Percentiles rank a stretch among this genome's conserved stretches.
Conservation (phyloP, 345 rosid species). For the Raphanus sativus region DNA sequence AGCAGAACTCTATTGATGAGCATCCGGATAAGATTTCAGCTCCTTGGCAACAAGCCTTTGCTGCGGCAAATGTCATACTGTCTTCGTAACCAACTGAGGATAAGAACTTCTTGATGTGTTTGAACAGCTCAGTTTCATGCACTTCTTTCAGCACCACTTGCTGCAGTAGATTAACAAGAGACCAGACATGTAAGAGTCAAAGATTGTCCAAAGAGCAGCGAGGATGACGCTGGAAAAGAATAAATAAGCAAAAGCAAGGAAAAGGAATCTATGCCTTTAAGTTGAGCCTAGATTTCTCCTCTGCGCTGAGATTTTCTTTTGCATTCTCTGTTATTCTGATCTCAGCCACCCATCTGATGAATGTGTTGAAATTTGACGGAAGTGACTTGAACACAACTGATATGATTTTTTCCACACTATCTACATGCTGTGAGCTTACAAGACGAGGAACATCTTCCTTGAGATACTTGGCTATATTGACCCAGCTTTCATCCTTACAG, state of each 20-base stretch:
- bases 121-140: conserved; percentile 47
- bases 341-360: conserved; percentile 90
- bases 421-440: conserved; percentile 58
- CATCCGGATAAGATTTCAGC: conserved; percentile 66
- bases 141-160: conserved; percentile 50
- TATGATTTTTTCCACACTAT: conserved; percentile 51
- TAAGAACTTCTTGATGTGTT: conserved; percentile 47
- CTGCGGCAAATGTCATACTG: conserved; percentile 56
- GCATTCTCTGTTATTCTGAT: conserved; percentile 65
- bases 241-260: too few species aligned
- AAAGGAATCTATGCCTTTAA: conserved; percentile 61
- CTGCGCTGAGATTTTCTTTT: conserved; percentile 52
- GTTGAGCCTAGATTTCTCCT: conserved; percentile 72
- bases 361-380: conserved; percentile 66
- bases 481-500: conserved; percentile 85
- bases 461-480: conserved; percentile 60
- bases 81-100: conserved; percentile 43
- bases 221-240: too few species aligned
- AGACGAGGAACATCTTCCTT: conserved; percentile 79
- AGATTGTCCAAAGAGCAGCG: not conserved
- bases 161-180: conserved; percentile 26
- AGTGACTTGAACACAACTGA: conserved; percentile 56
- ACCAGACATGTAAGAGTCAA: not conserved
- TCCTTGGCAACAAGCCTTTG: conserved; percentile 79
- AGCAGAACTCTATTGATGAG: conserved; percentile 47